Evolutionary conservation across 768 basidiomycete genomes (phyloP).

Genomic region (Paxillus ammoniavirescens): DNA sequence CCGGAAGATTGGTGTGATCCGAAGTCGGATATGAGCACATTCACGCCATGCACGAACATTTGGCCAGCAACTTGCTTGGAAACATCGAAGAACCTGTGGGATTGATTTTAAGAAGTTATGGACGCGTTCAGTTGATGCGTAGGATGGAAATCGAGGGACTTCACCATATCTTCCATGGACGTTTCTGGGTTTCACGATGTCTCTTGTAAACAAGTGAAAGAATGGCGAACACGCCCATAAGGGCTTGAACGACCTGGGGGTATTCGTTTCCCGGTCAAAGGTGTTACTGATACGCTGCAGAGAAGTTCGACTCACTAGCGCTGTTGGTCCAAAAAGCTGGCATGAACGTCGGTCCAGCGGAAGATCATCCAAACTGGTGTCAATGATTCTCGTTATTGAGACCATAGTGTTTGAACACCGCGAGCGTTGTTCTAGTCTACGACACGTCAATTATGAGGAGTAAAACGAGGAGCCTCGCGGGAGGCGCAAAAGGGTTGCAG

Average conservation of each 20-base stretch:
- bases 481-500: background rate
- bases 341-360: constrained; percentile 45
- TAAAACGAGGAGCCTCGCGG: background rate
- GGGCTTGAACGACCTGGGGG: constrained; percentile 79
- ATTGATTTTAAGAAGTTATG: background rate
- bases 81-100: constrained; percentile 81
- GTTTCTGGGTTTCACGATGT: constrained; percentile 78
- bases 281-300: background rate
- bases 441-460: background rate
- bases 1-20: constrained; percentile 65
- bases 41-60: constrained; percentile 75
- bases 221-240: constrained; percentile 92
- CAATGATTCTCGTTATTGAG: constrained; percentile 8
- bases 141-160: constrained; percentile 15
- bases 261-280: background rate
- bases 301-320: constrained; percentile 33
- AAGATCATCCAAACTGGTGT: constrained; percentile 20
- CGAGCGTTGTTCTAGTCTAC: background rate
- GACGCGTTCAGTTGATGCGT: constrained; percentile 6
- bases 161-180: constrained; percentile 93
- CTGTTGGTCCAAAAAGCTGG: constrained; percentile 47
- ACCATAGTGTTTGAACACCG: constrained; percentile 4
- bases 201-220: constrained; percentile 85
- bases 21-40: constrained; percentile 76
- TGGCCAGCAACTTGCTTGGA: constrained; percentile 89